These are phyloP conservation scores for Naganishia onofrii DNA, from an alignment of 768 basidiomycete genomes.

Conservation along the genomic window DNA sequence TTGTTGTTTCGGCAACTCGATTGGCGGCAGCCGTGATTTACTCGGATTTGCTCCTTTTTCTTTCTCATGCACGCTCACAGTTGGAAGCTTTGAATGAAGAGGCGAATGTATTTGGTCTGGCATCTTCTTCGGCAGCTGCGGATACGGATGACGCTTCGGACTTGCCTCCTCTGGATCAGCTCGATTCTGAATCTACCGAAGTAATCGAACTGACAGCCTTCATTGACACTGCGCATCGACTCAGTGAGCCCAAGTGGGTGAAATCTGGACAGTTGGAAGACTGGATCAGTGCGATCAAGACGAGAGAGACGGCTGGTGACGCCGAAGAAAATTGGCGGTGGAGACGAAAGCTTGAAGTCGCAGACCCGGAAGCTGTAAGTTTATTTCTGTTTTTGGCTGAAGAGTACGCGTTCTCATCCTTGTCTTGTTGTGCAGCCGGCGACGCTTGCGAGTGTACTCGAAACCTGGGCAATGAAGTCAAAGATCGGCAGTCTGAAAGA, in stretches of 20 bases:
- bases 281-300: slow-evolving; percentile 62
- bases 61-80: slow-evolving; percentile 18
- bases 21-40: slow-evolving; percentile 6
- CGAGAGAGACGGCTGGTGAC: slow-evolving; percentile 30
- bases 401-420: not conserved
- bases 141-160: slow-evolving; percentile 26
- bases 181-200: slow-evolving; percentile 12
- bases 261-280: slow-evolving; percentile 91
- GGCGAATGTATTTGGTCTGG: slow-evolving; percentile 31
- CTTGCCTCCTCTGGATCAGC: slow-evolving; percentile 29
- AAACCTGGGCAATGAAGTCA: slow-evolving; percentile 83
- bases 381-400: not conserved
- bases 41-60: slow-evolving; percentile 13
- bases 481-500: slow-evolving; percentile 70
- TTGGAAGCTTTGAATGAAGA: slow-evolving; percentile 36
- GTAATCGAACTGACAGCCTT: slow-evolving; percentile 61
- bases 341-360: slow-evolving; percentile 87
- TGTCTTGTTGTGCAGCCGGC: slow-evolving; percentile 63
- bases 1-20: not conserved
- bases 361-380: slow-evolving; percentile 91
- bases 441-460: slow-evolving; percentile 84
- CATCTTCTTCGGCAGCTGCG: slow-evolving; percentile 28
- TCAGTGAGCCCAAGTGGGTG: slow-evolving; percentile 96
- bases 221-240: slow-evolving; percentile 79
- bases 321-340: slow-evolving; percentile 56